Percentiles rank a stretch among this genome's conserved stretches.
Conservation (phyloP, 116 monocot species). For the Dioscorea cayenensis region DNA sequence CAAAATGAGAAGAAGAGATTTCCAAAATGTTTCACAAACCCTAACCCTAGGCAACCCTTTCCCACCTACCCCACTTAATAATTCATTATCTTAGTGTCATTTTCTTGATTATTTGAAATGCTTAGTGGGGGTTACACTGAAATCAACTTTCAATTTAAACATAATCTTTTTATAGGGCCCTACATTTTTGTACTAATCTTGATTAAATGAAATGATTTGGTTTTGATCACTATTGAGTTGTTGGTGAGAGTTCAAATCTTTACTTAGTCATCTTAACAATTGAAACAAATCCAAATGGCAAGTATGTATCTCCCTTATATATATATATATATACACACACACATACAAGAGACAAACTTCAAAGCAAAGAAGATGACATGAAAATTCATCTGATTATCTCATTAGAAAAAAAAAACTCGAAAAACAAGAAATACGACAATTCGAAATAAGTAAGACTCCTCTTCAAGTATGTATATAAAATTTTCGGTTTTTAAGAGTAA, state of each 20-base stretch:
- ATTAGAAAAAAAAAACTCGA: no score
- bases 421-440: no score
- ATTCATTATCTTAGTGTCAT: neutral
- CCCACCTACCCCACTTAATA: neutral
- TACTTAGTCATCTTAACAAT: neutral
- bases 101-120: neutral
- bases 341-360: neutral
- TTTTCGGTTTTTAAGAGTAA: no score
- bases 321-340: neutral
- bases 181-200: neutral
- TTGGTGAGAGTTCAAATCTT: neutral
- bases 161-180: neutral
- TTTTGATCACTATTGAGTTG: neutral
- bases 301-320: neutral
- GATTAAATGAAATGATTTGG: neutral
- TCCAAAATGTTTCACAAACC: neutral
- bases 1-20: no score
- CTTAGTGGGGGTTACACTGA: neutral
- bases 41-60: neutral
- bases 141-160: neutral
- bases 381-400: no score
- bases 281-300: neutral
- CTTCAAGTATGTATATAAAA: no score
- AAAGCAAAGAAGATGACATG: neutral
- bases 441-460: no score